Evolutionary conservation across 2,329 filamentous ascomycete genomes (phyloP), one percentile per base, ranked within the genome.

Genomic region (Penicillium corylophilum): DNA sequence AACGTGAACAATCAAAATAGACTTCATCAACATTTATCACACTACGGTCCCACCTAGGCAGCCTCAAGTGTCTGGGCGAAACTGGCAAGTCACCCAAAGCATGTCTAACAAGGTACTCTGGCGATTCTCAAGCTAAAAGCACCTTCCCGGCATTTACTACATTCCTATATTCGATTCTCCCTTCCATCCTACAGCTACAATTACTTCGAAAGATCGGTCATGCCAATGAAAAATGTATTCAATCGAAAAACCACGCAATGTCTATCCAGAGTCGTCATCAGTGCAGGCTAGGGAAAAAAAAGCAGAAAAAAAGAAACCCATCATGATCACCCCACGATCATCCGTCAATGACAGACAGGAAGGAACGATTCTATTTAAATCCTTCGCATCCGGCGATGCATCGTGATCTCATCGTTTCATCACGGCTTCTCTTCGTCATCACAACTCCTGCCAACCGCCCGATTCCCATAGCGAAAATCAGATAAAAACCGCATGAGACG

Each of bases 231-330:
- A 41, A 55, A 63, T 62, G 57, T 51, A 61, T 63, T 63, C 39
- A 46, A 50, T 26, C 47, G 38, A 44, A 56, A 60, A 59, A 44
- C 43, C 46, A 55, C 54, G 51, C 50, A 59, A 60, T 53, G 60
- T 63, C 60, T 63, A 63, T 63, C 57, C 52, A 53, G 53, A 53
- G 51, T 59, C 56, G 36, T 61, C 55, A 60, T 61, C 59, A 62
- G 60, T 59, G 60, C 59, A 56, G 51, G 60, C 57, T 56, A 58
- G 50, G 48, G 55, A 57, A 51, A 56, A 53, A 39, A 51, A 48
- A 41, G 24, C 42, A 40, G 49, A 50, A 41, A 47, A 33, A 50
- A 48, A 24, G 50, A 51, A 38, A 28, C 46, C 40, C 39, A 35
- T 24, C 38, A 28, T 20, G 46, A 16, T 20, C 46, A 43, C 29